A percentile compares a stretch with the other conserved stretches of the same genome.
phyloP scores from a whole-genome alignment of 2,329 filamentous ascomycete genomes.

The Claviceps paspali region DNA sequence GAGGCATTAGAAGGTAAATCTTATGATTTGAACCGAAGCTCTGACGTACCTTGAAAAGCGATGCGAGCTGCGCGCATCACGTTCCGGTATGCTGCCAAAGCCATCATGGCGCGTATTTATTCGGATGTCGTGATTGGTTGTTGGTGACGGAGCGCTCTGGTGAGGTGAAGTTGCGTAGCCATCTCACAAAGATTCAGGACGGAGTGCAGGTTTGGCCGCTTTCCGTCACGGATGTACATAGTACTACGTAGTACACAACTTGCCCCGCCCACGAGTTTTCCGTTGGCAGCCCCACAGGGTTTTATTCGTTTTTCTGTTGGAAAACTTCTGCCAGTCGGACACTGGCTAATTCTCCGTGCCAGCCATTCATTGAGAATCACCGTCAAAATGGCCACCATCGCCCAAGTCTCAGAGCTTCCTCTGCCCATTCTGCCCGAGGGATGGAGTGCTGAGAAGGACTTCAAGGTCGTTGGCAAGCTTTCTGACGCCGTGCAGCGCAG shows the following conservation, averaged over 20 bases:
- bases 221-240: too few relatives aligned
- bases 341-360: constrained; percentile 8
- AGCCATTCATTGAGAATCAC: constrained; percentile 6
- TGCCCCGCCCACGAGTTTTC: too few relatives aligned
- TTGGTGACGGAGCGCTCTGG: too few relatives aligned
- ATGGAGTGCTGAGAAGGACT: constrained; percentile 82
- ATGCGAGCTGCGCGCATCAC: constrained; percentile 67
- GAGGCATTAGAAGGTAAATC: not conserved
- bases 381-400: constrained; percentile 45
- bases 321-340: too few relatives aligned
- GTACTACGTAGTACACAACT: too few relatives aligned
- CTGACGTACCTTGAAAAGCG: constrained; percentile 80
- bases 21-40: too few relatives aligned
- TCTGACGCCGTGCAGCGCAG: constrained; percentile 68
- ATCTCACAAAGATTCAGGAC: not conserved
- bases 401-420: constrained; percentile 40
- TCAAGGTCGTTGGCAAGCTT: constrained; percentile 68
- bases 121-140: not conserved
- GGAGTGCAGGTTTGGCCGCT: constrained; percentile 12
- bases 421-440: constrained; percentile 64
- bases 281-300: too few relatives aligned
- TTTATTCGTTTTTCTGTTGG: too few relatives aligned
- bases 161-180: too few relatives aligned
- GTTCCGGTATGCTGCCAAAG: constrained; percentile 63
- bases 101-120: constrained; percentile 29